Evolutionary conservation across 371 early-diverging fungal genomes (phyloP), one percentile per base, ranked within the genome.

Genomic region (Fennellomyces sp.): DNA sequence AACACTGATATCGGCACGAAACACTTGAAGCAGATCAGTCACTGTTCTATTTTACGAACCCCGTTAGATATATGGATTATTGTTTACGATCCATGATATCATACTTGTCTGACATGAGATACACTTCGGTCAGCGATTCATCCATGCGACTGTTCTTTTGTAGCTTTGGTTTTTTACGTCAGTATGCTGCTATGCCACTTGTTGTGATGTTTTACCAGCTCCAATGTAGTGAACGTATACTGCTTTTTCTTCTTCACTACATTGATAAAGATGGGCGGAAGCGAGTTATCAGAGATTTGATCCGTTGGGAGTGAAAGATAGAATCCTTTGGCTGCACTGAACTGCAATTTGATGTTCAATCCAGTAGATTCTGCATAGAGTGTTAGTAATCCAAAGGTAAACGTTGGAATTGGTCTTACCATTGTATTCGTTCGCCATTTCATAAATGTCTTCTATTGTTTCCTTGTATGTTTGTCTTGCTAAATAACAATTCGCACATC

Each of bases 401-500:
- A 52, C 1, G 10, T 27, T 21, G 3, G 25, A 17, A 19, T 36
- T 19, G 36, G 10, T 25, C 42, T 68, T 82, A 86, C 84, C 76
- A 2, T 69, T 69, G 61, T 92, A 92, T 25, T 69, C 67, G 26
- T 80, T 73, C 5, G 85, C 84, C 7, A 92, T 67, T 7, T 91
- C 89, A 51, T 92, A 88, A 1, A 93, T 90, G 56, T 96, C 96
- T 39, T 92, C 83, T 17, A 89, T 87, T 2, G 87, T 82, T 70
- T 96, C 96, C 63, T 88, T 87, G 70, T 93, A 96, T 0, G 93
- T 89, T 69, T 91, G 89, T 2, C 94, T 76, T 4, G 94, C 90
- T 72, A 38, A 26, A 49, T n/a, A 47, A 57, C 8, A 21, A 48
- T 33, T 33, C 21, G 30, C 25, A 23, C 3, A 42, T 13, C 8